Percentiles rank a stretch among this genome's conserved stretches.
These are phyloP conservation scores for Dimargaris xerosporica DNA, from an alignment of 192 early-diverging fungal genomes.

Conservation along the genomic window DNA sequence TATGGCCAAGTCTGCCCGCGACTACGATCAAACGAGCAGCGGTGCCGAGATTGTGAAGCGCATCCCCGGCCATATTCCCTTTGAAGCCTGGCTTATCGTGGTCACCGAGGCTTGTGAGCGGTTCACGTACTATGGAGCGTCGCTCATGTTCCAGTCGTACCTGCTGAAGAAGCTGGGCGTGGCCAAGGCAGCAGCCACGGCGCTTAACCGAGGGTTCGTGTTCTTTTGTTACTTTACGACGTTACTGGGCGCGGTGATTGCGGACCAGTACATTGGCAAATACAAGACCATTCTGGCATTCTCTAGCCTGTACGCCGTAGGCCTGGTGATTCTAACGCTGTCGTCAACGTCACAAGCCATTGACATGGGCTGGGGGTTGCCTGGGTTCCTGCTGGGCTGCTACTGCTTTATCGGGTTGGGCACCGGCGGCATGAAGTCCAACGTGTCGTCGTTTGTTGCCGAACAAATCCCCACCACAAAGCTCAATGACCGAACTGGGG, in stretches of 20 bases:
- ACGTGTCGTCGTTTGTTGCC: constrained; percentile 15
- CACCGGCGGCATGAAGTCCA: constrained; percentile 15
- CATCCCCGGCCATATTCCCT: constrained; percentile 13
- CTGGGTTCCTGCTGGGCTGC: constrained; percentile 10
- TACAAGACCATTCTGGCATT: constrained; percentile 16
- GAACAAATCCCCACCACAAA: constrained; percentile 14
- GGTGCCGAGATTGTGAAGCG: background rate
- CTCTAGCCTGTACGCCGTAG: constrained; percentile 8
- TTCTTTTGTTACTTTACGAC: constrained; percentile 45
- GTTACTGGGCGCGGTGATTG: constrained; percentile 14
- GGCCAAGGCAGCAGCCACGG: constrained; percentile 36
- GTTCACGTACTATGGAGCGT: constrained; percentile 45
- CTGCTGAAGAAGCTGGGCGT: constrained; percentile 34
- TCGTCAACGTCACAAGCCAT: constrained; percentile 13
- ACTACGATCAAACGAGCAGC: too few relatives aligned
- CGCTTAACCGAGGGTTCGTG: constrained; percentile 38
- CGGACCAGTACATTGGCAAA: constrained; percentile 15
- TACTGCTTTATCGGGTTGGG: constrained; percentile 12
- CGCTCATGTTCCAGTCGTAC: constrained; percentile 40
- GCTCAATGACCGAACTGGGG: too few relatives aligned
- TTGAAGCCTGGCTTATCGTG: constrained; percentile 32
- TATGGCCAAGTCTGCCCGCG: too few relatives aligned
- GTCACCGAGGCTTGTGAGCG: constrained; percentile 44
- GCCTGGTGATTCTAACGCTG: constrained; percentile 9
- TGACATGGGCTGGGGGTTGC: constrained; percentile 8